A percentile compares a stretch with the other conserved stretches of the same genome.
phyloP scores from a whole-genome alignment of 257 asterid genomes.

The Solanum bulbocastanum region DNA sequence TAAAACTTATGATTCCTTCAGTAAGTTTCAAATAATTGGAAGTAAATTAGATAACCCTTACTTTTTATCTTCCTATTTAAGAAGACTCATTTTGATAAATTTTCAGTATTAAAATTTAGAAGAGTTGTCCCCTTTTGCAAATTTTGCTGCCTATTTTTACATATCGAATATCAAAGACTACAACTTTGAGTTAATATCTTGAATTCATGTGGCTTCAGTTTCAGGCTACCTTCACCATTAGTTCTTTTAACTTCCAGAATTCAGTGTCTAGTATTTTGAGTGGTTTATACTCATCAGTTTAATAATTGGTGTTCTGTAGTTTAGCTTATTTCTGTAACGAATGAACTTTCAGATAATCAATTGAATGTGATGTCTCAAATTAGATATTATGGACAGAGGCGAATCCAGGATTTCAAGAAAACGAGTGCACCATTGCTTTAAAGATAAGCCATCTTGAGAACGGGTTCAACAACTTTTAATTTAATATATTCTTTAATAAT shows the following conservation, averaged over 20 bases:
- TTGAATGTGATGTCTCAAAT: neutral
- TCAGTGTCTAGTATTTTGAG: neutral
- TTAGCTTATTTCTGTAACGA: neutral
- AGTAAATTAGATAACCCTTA: neutral
- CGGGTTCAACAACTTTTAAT: too few relatives aligned
- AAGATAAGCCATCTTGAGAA: too few relatives aligned
- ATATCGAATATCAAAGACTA: neutral
- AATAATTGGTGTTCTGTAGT: neutral
- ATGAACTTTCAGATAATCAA: neutral
- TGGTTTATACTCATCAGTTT: neutral
- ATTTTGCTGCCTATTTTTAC: neutral
- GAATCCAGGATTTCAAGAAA: too few relatives aligned
- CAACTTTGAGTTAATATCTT: neutral
- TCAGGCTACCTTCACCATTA: neutral
- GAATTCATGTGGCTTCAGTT: neutral
- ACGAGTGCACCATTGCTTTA: too few relatives aligned
- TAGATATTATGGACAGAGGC: neutral
- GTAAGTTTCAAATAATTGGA: neutral
- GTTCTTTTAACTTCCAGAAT: neutral
- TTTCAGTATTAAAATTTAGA: neutral
- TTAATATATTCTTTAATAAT: too few relatives aligned
- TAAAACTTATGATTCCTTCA: neutral
- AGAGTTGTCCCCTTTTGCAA: neutral
- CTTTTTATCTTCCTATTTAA: neutral
- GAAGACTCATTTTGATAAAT: neutral